Evolutionary conservation across 1,284 basidiomycete genomes (phyloP), one percentile per base, ranked within the genome.

Genomic region (Apiotrichum gamsii): DNA sequence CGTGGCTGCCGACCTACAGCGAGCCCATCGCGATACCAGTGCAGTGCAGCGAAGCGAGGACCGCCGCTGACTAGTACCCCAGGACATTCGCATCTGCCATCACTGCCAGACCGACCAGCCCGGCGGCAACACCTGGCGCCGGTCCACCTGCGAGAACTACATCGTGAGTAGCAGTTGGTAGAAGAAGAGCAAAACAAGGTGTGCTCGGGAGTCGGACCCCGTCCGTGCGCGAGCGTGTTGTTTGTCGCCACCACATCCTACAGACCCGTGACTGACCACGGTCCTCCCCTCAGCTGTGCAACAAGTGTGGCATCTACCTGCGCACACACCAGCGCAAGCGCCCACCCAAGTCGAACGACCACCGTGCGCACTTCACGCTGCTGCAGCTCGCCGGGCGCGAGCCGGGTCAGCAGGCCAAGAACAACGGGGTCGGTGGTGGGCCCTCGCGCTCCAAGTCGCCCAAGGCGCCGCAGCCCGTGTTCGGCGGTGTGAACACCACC

Each of bases 281-380:
- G 11, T 28, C 8, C 25, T 28, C n/a, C 4, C 25, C 29, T 2
- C 39, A 51, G 49, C 40, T 51, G 36, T 51, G 50, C 45, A 51
- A 51, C 41, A 51, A 47, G 36, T 51, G 50, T 32, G 50, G 50
- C 10, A 51, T 51, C 19, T 47, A 43, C 41, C 45, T 47, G 29
- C 39, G 43, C 35, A 51, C 50, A 24, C 45, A 51, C 41, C 20
- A 25, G 11, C 19, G 31, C 19, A 15, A 42, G 19, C 50, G 50
- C 20, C 32, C 41, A 3, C 21, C 5, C 13, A 37, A 37, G 2
- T 15, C 32, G 4, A 38, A 42, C 24, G 48, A 49, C 39, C 31
- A 35, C 33, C 36, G 33, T 23, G 30, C 30, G 23, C 11, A 13
- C 4, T 44, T 33, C 37, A 29, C 32, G 18, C 36, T 37, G 1